Evolutionary conservation across 306 rosid genomes (phyloP), one percentile per base, ranked within the genome.

Genomic region (Prunus campanulata): DNA sequence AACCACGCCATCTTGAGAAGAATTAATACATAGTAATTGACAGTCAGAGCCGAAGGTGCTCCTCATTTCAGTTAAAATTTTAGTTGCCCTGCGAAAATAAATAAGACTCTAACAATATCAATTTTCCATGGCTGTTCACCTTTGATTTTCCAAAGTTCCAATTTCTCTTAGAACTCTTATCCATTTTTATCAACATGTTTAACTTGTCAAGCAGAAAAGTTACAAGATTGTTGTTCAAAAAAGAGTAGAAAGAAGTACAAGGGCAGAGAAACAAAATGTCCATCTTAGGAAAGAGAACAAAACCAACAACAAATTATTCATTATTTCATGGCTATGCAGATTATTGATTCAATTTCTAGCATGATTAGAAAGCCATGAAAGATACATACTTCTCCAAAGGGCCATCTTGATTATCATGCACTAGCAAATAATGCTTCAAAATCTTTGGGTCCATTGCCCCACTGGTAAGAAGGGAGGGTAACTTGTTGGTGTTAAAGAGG

Each of bases 371-470:
- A 78, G 42, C 62, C 10, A 51, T 11, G 55, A 46, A 68, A 80
- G 64, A 73, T 51, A 66, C 75, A 72, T 94, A 95, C 99, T 87
- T 92, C 79, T 92, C 99, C 76, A 71, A 74, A 48, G 83, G 70
- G 55, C 91, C 92, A 72, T 92, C 98, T 86, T 91, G 97, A 87
- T 92, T 91, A 87, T 95, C 97, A 66, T 95, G 98, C 78, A 95
- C 91, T 69, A 95, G 85, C 81, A 95, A 83, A 82, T 92, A 95
- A 81, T 89, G 96, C 93, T 87, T 95, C 78, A 90, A 87, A 85
- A 95, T 88, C 83, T 87, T 92, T 14, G 96, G 97, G 84, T 95
- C 99, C 97, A 91, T 95, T 62, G 91, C 86, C 74, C 98, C 99
- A 74, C 85, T 93, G 70, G 81, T 92, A 35, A 95, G 87, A 82